These are phyloP conservation scores for Trifolium dubium DNA, from an alignment of 306 rosid genomes.

Conservation along the genomic window DNA sequence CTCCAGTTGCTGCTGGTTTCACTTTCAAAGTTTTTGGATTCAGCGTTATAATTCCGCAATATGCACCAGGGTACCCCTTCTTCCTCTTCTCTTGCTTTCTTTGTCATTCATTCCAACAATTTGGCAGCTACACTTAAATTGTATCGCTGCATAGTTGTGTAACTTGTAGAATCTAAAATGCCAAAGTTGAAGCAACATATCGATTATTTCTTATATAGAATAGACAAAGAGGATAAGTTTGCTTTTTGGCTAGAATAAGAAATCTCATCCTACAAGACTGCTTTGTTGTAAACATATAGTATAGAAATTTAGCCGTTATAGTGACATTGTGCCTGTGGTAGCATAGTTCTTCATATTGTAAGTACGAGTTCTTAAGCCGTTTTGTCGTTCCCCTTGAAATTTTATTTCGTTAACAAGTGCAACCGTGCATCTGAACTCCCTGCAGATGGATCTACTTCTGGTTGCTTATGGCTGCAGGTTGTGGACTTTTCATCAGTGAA, in stretches of 20 bases:
- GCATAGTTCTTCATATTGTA: not conserved
- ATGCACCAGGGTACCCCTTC: slow-evolving; percentile 63
- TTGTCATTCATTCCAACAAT: not conserved
- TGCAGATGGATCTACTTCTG: slow-evolving; percentile 81
- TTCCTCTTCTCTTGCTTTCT: not conserved
- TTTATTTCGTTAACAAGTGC: not conserved
- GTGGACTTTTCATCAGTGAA: slow-evolving; percentile 77
- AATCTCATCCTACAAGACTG: no score
- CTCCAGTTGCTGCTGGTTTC: slow-evolving; percentile 50
- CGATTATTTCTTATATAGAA: no score
- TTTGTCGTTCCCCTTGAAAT: not conserved
- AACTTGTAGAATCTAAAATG: no score
- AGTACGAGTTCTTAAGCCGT: not conserved
- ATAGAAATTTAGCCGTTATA: no score
- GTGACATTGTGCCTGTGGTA: no score
- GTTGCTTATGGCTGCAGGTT: slow-evolving; percentile 80
- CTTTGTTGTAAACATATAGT: no score
- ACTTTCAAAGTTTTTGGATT: slow-evolving; percentile 57
- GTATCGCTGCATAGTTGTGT: not conserved
- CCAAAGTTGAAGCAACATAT: not conserved
- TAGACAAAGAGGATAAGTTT: not conserved
- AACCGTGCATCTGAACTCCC: slow-evolving; percentile 9
- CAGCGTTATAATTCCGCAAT: slow-evolving; percentile 59
- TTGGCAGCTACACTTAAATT: not conserved
- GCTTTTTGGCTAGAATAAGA: no score